These are phyloP conservation scores for Chrysanthemum makinoi DNA, from an alignment of 129 eudicot species.

Conservation along the genomic window DNA sequence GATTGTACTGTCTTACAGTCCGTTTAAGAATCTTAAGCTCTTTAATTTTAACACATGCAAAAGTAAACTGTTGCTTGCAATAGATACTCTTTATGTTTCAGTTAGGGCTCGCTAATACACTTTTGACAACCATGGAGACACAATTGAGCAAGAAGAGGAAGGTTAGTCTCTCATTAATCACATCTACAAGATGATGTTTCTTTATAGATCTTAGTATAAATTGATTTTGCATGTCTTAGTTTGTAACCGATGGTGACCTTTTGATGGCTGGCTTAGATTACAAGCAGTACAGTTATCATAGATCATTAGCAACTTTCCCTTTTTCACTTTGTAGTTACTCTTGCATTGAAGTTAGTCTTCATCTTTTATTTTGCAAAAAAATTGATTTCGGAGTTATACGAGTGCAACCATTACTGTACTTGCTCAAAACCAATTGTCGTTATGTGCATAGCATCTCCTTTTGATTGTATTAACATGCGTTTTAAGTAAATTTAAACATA, in stretches of 20 bases:
- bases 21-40: too few species aligned
- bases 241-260: conserved; percentile 59
- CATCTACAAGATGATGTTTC: neutral
- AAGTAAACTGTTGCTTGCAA: too few species aligned
- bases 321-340: conserved; percentile 6
- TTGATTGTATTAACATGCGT: too few species aligned
- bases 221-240: conserved; percentile 15
- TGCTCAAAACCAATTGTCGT: too few species aligned
- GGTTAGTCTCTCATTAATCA: neutral
- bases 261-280: conserved; percentile 10
- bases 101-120: too few species aligned
- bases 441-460: too few species aligned
- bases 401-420: too few species aligned
- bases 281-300: neutral
- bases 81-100: too few species aligned
- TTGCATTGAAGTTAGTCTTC: neutral
- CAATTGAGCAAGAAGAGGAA: conserved; percentile 32
- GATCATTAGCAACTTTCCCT: neutral
- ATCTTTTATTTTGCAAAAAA: conserved; percentile 1
- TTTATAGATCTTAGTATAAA: neutral
- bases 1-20: too few species aligned
- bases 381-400: neutral
- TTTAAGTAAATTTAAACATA: too few species aligned
- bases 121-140: conserved; percentile 12
- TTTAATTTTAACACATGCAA: too few species aligned